Evolutionary conservation across 1,139 yeast genomes (phyloP).

Genomic region (Diutina rugosa): DNA sequence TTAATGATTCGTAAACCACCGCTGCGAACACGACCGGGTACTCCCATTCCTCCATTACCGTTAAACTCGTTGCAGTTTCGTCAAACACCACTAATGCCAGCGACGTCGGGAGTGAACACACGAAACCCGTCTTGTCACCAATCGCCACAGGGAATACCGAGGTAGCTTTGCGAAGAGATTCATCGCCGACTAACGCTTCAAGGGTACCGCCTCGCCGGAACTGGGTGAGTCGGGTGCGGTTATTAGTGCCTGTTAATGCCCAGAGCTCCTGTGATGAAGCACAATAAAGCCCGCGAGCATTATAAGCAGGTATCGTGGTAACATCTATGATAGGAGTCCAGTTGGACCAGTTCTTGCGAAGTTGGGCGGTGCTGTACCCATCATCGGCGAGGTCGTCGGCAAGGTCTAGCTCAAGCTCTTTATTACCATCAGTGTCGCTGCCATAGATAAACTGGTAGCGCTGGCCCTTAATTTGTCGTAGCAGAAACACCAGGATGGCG

Average conservation of each 20-base stretch:
- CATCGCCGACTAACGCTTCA: not conserved
- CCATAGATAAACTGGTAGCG: slow-evolving; percentile 1
- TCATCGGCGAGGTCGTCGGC: not conserved
- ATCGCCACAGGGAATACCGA: not conserved
- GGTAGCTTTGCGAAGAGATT: not conserved
- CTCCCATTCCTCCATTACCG: not conserved
- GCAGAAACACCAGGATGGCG: not conserved
- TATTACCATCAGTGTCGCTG: slow-evolving; percentile 1
- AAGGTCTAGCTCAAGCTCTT: not conserved
- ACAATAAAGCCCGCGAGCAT: not conserved
- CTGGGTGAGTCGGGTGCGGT: slow-evolving; percentile 1
- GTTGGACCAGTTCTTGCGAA: not conserved
- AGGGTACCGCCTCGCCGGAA: not conserved
- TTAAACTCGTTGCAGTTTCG: not conserved
- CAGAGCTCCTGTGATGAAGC: not conserved
- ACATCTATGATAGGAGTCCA: slow-evolving; percentile 1
- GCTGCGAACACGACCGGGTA: not conserved
- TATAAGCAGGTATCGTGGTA: not conserved
- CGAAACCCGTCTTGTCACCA: not conserved
- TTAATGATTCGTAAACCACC: not conserved
- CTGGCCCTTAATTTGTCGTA: not conserved
- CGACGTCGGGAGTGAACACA: not conserved
- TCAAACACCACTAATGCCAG: not conserved
- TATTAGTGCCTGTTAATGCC: not conserved
- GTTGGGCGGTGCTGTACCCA: not conserved